Evolutionary conservation across 2,329 filamentous ascomycete species (phyloP), one percentile per base, ranked within the genome.

Genomic region (Beauveria caledonica): DNA sequence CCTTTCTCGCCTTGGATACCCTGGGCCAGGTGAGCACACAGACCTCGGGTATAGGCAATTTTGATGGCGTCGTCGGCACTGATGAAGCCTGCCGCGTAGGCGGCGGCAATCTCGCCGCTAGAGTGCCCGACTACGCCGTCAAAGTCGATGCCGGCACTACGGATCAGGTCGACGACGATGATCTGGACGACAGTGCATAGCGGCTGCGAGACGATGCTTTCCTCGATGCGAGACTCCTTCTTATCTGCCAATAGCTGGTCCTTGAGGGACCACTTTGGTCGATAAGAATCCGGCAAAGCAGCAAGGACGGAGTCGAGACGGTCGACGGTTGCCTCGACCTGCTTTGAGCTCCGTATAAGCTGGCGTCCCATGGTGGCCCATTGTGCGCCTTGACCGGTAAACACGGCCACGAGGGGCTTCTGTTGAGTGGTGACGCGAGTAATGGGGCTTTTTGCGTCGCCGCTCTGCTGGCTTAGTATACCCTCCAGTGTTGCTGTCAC

Each of bases 21-120:
- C 4, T 73, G 72, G 10, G 77, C 71, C n/a, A 78, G 71, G 21
- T 49, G 29, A 6, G 54, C 10, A 21, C 56, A 40, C 21, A 73
- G 68, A 3, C 74, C 76, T 11, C 76, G 70, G 62, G 75, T 74
- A 66, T 81, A 83, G 2, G 79, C 79, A 29, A 79, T 72, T 1
- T 70, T 68, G 64, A 78, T 72, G 44, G 74, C 74, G 1, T 75
- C 68, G 19, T 76, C 72, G 36, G 75, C 74, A 8, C 71, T 71
- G 25, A 78, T 65, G 39, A 75, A 68, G 3, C 76, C 73, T 0
- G 71, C 68, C 5, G 74, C 68, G 60, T 76, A 78, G 0, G 76
- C 76, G 5, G 76, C 76, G 3, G 23, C 74, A 49, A 78, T 78
- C 59, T 79, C 77, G n/a, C 77, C 77, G 42, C 68, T 71, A 0